Evolutionary conservation across 768 basidiomycete genomes (phyloP), one percentile per base, ranked within the genome.

Genomic region (Flagelloscypha sp.): DNA sequence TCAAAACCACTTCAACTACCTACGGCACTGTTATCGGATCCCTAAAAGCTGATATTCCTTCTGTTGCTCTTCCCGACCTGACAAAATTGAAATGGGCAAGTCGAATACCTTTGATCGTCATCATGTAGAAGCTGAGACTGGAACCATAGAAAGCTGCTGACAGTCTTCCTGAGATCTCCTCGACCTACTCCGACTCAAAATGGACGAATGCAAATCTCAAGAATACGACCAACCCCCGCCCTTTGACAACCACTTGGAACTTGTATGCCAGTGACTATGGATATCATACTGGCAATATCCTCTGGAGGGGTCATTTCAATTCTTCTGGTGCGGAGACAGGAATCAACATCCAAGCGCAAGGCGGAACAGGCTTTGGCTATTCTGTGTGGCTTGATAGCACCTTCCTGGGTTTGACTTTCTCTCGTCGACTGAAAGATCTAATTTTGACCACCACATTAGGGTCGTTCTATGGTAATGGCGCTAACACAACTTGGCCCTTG

Each of bases 301-400:
- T 74, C 20, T 73, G 69, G 68, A 60, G 71, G 5, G 70, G 59
- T 10, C 68, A 68, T 36, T 73, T 74, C 54, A 63, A 43, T 27
- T 63, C 70, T 3, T 63, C 61, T 0, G 67, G 70, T 6, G 38
- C 51, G 7, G 70, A 74, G 48, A 65, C 60, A 1, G 69, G 57
- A 2, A 60, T 74, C 45, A 56, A 35, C 15, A 49, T 59, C 16
- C 44, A 59, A 23, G 47, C 73, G 5, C 56, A 57, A 42, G 70
- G 72, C 29, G 70, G 72, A 3, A 27, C 43, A 7, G 70, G 68
- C 2, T 73, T 74, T 36, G 70, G 55, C 3, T 73, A 64, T 41
- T 70, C 69, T 5, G 57, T 67, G 6, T 75, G 68, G 67, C 56
- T 74, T 9, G 60, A 72, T 38, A 53, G 58, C 20, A 58, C 55